These are phyloP conservation scores for Venturia effusa DNA, from an alignment of 2,329 filamentous ascomycete genomes.

Conservation along the genomic window DNA sequence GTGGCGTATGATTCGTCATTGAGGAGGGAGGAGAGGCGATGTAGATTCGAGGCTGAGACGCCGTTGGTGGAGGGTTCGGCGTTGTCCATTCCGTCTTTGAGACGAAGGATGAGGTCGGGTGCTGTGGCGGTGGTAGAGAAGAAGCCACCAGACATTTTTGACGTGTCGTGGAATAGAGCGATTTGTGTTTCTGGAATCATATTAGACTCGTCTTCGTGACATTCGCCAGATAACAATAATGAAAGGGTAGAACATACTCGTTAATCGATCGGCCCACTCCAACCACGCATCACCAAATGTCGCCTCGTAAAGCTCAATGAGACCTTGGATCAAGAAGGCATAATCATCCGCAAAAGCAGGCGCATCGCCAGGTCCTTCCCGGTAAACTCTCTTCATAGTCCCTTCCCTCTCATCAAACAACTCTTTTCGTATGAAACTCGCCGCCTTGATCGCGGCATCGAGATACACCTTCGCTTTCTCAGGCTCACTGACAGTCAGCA, in stretches of 20 bases:
- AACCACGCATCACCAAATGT: slow-evolving; percentile 68
- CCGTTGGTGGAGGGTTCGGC: slow-evolving; percentile 85
- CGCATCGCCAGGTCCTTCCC: slow-evolving; percentile 52
- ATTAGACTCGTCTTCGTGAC: too few relatives aligned
- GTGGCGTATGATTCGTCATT: slow-evolving; percentile 52
- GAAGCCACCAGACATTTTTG: slow-evolving; percentile 46
- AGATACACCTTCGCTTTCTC: slow-evolving; percentile 51
- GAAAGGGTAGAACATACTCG: slow-evolving; percentile 41
- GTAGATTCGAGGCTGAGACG: slow-evolving; percentile 76
- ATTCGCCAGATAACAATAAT: too few relatives aligned
- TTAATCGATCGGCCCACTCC: slow-evolving; percentile 70
- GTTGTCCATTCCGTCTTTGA: slow-evolving; percentile 94
- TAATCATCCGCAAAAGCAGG: slow-evolving; percentile 89
- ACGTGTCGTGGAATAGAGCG: slow-evolving; percentile 61
- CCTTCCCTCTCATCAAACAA: slow-evolving; percentile 57
- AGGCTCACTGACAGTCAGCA: slow-evolving; percentile 50
- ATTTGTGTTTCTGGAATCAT: slow-evolving; percentile 56
- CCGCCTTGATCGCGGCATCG: slow-evolving; percentile 55
- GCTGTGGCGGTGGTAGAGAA: slow-evolving; percentile 57
- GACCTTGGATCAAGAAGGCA: slow-evolving; percentile 72
- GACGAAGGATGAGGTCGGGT: slow-evolving; percentile 64
- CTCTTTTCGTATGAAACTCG: slow-evolving; percentile 58
- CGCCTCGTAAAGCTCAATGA: slow-evolving; percentile 74
- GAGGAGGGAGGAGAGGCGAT: slow-evolving; percentile 62
- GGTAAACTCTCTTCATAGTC: slow-evolving; percentile 64